Evolutionary conservation across 179 eudicot species (phyloP), one percentile per base, ranked within the genome.

Genomic region (Heliamphora pulchella): DNA sequence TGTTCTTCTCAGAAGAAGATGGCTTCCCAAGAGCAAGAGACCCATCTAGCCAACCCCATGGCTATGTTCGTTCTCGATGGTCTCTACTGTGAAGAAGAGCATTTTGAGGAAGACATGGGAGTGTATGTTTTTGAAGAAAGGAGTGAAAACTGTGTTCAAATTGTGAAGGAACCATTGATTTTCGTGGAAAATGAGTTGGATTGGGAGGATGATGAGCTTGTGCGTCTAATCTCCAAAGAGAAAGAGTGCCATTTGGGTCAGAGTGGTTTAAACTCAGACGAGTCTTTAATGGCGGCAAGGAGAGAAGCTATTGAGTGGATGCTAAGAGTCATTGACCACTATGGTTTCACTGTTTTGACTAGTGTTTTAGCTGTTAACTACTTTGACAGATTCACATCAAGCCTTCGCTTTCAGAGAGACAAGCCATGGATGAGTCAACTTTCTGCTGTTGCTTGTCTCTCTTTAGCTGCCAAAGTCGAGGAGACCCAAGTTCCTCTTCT

Each of bases 401-500:
- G 74, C 74, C 74, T 85, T 15, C 84, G 78, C 51, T 79, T 83
- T 70, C 89, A 89, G 83, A 79, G 77, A 39, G 92, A 87, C 8
- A 88, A 91, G 84, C 93, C 94, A 59, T 94, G 98, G 98, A 86
- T 87, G 92, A 77, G 87, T 68, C 98, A 93, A 57, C 97, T 95
- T 67, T 76, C 86, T 77, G 97, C 98, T 86, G 98, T 95, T 11
- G 80, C 97, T 79, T 95, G 97, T 80, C 87, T 94, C 64, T 91
- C 98, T 76, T 78, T 95, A 48, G 98, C 98, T 86, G 98, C 98
- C 4, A 95, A 95, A 88, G 93, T 95, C 80, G 98, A 95, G 88
- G 98, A 95, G 78, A 89, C 90, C 61, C 76, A 86, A 15, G 96
- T 91, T 15, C 98, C 98, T 61, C 90, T 90, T 48, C 93, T 95